Evolutionary conservation across 257 asterid species (phyloP).

Genomic region (Solanum chiquidenum): DNA sequence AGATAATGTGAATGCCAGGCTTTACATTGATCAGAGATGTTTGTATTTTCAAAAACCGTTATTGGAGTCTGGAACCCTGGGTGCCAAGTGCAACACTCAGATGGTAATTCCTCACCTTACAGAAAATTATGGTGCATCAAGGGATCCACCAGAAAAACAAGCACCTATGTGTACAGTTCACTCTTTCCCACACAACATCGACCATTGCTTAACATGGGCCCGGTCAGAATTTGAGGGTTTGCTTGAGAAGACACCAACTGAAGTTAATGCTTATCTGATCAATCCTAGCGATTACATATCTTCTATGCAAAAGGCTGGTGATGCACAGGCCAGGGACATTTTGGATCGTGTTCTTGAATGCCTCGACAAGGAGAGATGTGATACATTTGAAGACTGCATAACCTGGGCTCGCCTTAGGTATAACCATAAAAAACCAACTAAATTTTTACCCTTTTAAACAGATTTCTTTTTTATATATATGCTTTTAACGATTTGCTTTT

Average conservation of each 20-base stretch:
- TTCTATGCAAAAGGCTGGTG: constrained; percentile 75
- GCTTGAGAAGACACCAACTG: constrained; percentile 89
- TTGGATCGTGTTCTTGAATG: constrained; percentile 81
- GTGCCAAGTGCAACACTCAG: constrained; percentile 92
- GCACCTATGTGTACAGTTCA: constrained; percentile 98
- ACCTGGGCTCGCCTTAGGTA: constrained; percentile 62
- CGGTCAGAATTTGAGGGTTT: constrained; percentile 94
- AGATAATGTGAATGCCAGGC: constrained; percentile 91
- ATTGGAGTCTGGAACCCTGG: constrained; percentile 87
- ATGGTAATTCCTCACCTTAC: constrained; percentile 88
- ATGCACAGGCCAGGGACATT: constrained; percentile 90
- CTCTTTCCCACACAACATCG: constrained; percentile 89
- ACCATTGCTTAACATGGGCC: constrained; percentile 96
- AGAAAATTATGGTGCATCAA: constrained; percentile 89
- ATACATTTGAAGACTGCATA: constrained; percentile 73
- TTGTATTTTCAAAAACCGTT: constrained; percentile 87
- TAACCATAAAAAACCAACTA: constrained; percentile 20
- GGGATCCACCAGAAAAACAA: constrained; percentile 94
- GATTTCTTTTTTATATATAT: not conserved
- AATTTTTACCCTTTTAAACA: not conserved
- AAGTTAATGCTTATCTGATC: constrained; percentile 75
- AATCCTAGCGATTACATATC: constrained; percentile 61
- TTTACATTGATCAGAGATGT: constrained; percentile 92
- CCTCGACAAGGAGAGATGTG: constrained; percentile 65
- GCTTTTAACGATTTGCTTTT: not conserved